Base-by-base conservation (phyloP, 495 filamentous ascomycete species). In the Rostrohypoxylon terebratum region DNA sequence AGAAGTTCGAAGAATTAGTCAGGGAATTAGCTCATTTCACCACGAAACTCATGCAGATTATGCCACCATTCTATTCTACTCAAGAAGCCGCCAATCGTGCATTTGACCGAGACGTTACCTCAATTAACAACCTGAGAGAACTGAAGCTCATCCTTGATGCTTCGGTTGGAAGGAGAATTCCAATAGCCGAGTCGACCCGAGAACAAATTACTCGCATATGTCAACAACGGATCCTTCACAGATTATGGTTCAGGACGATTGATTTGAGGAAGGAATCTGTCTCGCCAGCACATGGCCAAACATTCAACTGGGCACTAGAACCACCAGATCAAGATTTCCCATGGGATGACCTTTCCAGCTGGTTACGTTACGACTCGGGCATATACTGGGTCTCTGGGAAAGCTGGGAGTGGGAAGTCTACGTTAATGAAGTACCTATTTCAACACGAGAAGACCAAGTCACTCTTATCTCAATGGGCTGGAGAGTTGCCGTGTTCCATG, bases 301-400 rank as follows among this genome's bases (percentile, higher is more conserved):
- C 69, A 3, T 54, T 77, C 4, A 13, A 69, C 16, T 75, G 73
- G 69, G 58, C 31, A 21, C 45, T 77, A 11, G 21, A 65, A 2
- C 68, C 55, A 9, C 65, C 61, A 16, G 23, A 53, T 21, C 13
- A 16, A 9, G 3, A 8, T 0, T 23, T 28, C 13, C n/a, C 13
- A 31, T 74, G 77, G 68, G 69, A 74, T 28, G 48, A 70, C 34
- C 47, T 79, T 25, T 40, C 66, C 4, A 58, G 72, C 23, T 78
- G 76, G 73, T 53, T 78, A n/a, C 28, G 14, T 4, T 45, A 34
- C 34, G 62, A 34, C 8, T 53, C 47, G 7, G 59, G 53, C n/a
- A 64, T 76, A 18, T 77, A 53, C 60, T 77, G 72, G 72, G 31
- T 77, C 0, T 47, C 33, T 1, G 75, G 75, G 21, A 75, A 73